These are phyloP conservation scores for Sodiomyces alkalinus DNA, from an alignment of 2,329 filamentous ascomycete species.

Conservation along the genomic window DNA sequence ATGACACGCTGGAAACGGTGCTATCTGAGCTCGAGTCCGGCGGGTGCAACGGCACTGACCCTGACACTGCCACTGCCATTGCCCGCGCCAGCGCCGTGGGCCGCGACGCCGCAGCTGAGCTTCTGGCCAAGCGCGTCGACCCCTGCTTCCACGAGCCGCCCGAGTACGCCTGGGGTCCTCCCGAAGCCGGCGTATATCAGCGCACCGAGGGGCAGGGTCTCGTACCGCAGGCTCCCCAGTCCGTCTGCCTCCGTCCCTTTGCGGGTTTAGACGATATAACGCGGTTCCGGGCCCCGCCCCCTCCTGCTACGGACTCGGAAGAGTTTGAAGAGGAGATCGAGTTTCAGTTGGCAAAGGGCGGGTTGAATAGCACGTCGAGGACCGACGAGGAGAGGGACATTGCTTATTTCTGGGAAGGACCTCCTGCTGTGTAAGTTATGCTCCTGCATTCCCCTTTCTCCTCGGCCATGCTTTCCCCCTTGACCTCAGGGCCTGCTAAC, in stretches of 20 bases:
- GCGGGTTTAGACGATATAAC: conserved; percentile 4
- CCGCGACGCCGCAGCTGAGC: conserved; percentile 3
- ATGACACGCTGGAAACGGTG: conserved; percentile 3
- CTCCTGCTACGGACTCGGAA: conserved; percentile 2
- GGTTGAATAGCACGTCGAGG: conserved; percentile 1
- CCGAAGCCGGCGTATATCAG: conserved; percentile 3
- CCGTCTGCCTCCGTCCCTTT: conserved; percentile 4
- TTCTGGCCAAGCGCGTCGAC: conserved; percentile 3
- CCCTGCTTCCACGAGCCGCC: neutral
- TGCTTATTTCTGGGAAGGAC: conserved; percentile 8
- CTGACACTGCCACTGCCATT: conserved; percentile 3
- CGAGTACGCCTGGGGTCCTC: conserved; percentile 1
- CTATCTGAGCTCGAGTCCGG: no score
- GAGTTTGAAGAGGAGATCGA: conserved; percentile 4
- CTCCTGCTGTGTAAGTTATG: conserved; percentile 4
- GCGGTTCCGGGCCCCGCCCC: conserved; percentile 4
- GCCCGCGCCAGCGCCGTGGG: conserved; percentile 3
- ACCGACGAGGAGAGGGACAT: conserved; percentile 5
- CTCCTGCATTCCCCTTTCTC: no score
- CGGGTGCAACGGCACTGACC: conserved; percentile 3
- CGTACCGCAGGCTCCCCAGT: conserved; percentile 5
- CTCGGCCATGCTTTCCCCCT: no score
- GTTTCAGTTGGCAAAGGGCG: conserved; percentile 2
- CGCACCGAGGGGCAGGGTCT: conserved; percentile 1
- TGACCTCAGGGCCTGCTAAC: neutral